phyloP scores from a whole-genome alignment of 1,139 yeast species.

The Saccharomyces hybrid region DNA sequence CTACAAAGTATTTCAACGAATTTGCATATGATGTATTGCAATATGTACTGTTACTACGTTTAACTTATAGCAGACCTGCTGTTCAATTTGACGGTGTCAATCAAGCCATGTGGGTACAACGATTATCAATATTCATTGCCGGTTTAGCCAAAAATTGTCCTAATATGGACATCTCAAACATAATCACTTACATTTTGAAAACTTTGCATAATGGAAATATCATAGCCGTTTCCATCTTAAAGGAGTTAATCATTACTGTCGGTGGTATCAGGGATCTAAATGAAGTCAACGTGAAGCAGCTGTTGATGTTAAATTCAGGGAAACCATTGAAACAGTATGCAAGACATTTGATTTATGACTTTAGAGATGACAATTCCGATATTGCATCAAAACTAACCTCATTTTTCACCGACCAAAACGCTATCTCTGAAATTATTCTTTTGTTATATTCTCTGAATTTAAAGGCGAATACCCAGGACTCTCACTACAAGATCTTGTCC shows the following conservation, averaged over 20 bases:
- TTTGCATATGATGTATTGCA: slow-evolving; percentile 86
- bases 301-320: slow-evolving; percentile 63
- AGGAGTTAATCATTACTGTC: slow-evolving; percentile 65
- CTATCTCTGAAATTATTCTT: slow-evolving; percentile 57
- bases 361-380: slow-evolving; percentile 40
- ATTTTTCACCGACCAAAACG: slow-evolving; percentile 40
- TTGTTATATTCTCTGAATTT: slow-evolving; percentile 49
- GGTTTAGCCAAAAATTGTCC: slow-evolving; percentile 50
- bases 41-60: slow-evolving; percentile 61
- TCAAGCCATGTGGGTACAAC: slow-evolving; percentile 80
- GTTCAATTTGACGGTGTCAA: slow-evolving; percentile 74
- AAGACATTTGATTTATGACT: slow-evolving; percentile 57
- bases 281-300: slow-evolving; percentile 40
- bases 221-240: slow-evolving; percentile 59
- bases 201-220: slow-evolving; percentile 57
- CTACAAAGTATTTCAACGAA: slow-evolving; percentile 68
- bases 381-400: slow-evolving; percentile 51
- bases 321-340: slow-evolving; percentile 49
- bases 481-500: slow-evolving; percentile 66
- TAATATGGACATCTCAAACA: slow-evolving; percentile 46
- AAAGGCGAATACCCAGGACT: slow-evolving; percentile 37
- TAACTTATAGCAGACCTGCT: slow-evolving; percentile 61
- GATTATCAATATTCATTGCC: slow-evolving; percentile 60
- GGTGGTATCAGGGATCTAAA: slow-evolving; percentile 64
- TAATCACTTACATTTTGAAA: slow-evolving; percentile 55